These are phyloP conservation scores for Geoglossum cookeanum DNA, from an alignment of 2,329 filamentous ascomycete genomes.

Conservation along the genomic window DNA sequence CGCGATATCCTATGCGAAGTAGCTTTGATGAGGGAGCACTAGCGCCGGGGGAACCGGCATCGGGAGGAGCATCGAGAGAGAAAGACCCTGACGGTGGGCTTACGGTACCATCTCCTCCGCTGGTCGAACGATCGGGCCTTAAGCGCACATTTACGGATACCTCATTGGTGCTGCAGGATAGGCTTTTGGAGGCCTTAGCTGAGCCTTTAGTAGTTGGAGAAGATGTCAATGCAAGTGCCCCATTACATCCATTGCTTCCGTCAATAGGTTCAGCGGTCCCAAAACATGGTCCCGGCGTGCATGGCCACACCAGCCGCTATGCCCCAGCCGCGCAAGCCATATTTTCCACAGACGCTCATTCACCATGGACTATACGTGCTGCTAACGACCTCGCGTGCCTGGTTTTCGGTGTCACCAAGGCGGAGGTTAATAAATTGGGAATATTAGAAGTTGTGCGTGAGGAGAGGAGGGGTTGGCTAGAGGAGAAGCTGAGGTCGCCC, in stretches of 20 bases:
- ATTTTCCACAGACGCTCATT: slow-evolving; percentile 80
- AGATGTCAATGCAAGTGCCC: not conserved
- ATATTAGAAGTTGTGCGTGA: slow-evolving; percentile 89
- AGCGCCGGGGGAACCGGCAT: not conserved
- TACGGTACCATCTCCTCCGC: not conserved
- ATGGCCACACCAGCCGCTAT: slow-evolving; percentile 80
- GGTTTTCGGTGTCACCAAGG: slow-evolving; percentile 96
- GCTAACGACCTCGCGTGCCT: slow-evolving; percentile 93
- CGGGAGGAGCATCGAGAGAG: not conserved
- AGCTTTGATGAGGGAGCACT: not conserved
- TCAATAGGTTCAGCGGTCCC: slow-evolving; percentile 22
- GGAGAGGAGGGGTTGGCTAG: slow-evolving; percentile 75
- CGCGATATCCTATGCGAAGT: not conserved
- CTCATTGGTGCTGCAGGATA: slow-evolving; percentile 55
- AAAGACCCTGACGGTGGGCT: not conserved
- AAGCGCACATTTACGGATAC: slow-evolving; percentile 83
- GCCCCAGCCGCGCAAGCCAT: slow-evolving; percentile 85
- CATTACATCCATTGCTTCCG: slow-evolving; percentile 13
- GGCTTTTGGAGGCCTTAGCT: slow-evolving; percentile 66
- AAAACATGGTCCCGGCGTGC: slow-evolving; percentile 28
- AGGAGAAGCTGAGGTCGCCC: slow-evolving; percentile 57
- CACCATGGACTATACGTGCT: slow-evolving; percentile 88
- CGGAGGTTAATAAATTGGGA: slow-evolving; percentile 83
- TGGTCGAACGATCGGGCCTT: slow-evolving; percentile 36
- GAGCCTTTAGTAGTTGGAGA: slow-evolving; percentile 48